A percentile compares a stretch with the other conserved stretches of the same genome.
These are phyloP conservation scores for Penicillium parvum DNA, from an alignment of 495 filamentous ascomycete genomes.

Conservation along the genomic window DNA sequence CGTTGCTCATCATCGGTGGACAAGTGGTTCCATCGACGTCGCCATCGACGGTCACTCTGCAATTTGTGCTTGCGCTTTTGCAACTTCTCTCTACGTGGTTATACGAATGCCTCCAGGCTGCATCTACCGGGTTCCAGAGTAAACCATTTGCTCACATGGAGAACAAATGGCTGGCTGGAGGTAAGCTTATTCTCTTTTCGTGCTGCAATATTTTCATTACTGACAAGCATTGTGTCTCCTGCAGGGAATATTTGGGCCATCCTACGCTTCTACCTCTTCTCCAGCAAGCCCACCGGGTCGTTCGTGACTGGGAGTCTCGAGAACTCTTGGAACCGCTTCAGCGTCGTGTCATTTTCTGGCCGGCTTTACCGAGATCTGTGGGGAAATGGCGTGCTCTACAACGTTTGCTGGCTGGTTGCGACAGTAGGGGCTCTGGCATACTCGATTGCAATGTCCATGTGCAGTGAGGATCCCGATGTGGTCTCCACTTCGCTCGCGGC, in stretches of 20 bases:
- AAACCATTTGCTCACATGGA: conserved; percentile 28
- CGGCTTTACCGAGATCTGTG: conserved; percentile 16
- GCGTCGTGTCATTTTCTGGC: conserved; percentile 5
- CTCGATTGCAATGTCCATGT: neutral
- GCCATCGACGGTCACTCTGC: conserved; percentile 3
- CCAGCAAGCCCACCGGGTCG: conserved; percentile 32
- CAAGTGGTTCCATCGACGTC: conserved; percentile 14
- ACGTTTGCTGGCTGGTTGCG: conserved; percentile 13
- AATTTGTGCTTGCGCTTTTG: conserved; percentile 12
- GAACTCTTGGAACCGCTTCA: conserved; percentile 24
- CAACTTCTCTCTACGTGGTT: conserved; percentile 26
- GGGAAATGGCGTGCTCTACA: conserved; percentile 23
- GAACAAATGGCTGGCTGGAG: conserved; percentile 32
- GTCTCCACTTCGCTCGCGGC: conserved; percentile 12
- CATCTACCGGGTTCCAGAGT: conserved; percentile 14
- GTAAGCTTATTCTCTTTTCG: conserved; percentile 15
- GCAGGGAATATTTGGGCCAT: conserved; percentile 28
- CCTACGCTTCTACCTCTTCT: conserved; percentile 26
- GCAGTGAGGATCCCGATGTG: neutral
- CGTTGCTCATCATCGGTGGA: conserved; percentile 17
- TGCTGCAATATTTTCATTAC: neutral
- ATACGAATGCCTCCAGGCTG: conserved; percentile 23
- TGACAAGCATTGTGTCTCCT: neutral
- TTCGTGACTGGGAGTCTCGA: conserved; percentile 36
- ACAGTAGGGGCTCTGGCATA: conserved; percentile 11